Percentiles rank a stretch among this genome's conserved stretches.
Evolutionary conservation across 306 rosid species (phyloP).

Genomic region (Quercus wislizeni): DNA sequence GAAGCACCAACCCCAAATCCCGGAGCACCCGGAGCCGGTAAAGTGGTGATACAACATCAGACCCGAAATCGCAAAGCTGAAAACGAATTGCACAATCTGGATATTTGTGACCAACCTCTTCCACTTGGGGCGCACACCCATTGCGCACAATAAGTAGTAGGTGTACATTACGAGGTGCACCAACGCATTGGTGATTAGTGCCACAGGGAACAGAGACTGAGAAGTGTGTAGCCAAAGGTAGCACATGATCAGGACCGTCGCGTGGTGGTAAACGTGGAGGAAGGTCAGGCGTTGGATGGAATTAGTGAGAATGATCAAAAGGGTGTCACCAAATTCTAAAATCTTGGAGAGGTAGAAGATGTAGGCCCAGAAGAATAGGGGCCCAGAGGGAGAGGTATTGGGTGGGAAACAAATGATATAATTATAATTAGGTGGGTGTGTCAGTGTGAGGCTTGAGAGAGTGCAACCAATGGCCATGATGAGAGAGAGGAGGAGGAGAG

Average conservation of each 20-base stretch:
- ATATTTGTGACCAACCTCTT: conserved; percentile 69
- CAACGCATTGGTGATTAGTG: conserved; percentile 64
- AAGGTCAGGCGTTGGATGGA: conserved; percentile 63
- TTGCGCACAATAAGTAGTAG: conserved; percentile 57
- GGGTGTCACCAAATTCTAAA: conserved; percentile 73
- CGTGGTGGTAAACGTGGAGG: conserved; percentile 95
- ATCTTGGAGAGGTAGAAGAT: conserved; percentile 84
- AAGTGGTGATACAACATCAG: conserved; percentile 64
- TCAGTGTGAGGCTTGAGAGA: conserved; percentile 44
- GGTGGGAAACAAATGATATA: conserved; percentile 64
- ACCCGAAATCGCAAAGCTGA: conserved; percentile 67
- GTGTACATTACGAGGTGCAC: conserved; percentile 87
- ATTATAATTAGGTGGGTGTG: conserved; percentile 26
- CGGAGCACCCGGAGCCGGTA: conserved; percentile 59
- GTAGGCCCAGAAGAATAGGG: conserved; percentile 95
- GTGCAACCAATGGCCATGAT: conserved; percentile 54
- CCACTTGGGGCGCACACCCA: conserved; percentile 73
- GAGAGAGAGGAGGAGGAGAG: conserved; percentile 63
- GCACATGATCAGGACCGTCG: conserved; percentile 75
- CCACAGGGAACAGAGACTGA: conserved; percentile 80
- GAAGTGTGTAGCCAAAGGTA: conserved; percentile 65
- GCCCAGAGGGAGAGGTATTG: conserved; percentile 51
- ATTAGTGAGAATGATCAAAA: conserved; percentile 57
- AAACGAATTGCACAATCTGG: conserved; percentile 76
- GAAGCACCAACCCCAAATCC: conserved; percentile 77